A percentile compares a stretch with the other conserved stretches of the same genome.
phyloP scores from a whole-genome alignment of 768 basidiomycete genomes.

The Phlebiopsis flavidoalba region DNA sequence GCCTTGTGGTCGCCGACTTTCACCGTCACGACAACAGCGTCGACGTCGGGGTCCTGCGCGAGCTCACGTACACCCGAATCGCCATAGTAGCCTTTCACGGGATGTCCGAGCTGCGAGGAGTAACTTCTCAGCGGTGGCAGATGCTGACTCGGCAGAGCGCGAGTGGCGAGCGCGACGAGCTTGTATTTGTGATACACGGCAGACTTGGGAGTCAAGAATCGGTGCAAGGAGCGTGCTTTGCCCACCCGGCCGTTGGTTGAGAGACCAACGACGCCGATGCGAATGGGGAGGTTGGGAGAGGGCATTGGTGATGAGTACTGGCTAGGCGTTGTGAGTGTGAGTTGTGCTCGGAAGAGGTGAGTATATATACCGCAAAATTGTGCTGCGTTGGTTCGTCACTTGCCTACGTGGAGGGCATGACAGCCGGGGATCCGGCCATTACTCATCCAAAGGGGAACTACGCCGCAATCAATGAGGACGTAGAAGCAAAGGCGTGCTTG shows the following conservation, averaged over 20 bases:
- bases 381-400: neutral
- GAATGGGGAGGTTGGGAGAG: slow-evolving; percentile 20
- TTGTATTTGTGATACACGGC: slow-evolving; percentile 15
- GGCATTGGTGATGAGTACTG: neutral
- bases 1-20: slow-evolving; percentile 28
- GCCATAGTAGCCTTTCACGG: slow-evolving; percentile 32
- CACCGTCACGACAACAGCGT: slow-evolving; percentile 32
- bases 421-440: neutral
- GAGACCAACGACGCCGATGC: slow-evolving; percentile 22
- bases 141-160: slow-evolving; percentile 26
- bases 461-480: slow-evolving; percentile 20
- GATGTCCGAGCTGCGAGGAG: slow-evolving; percentile 17
- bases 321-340: neutral
- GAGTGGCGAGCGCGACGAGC: slow-evolving; percentile 32
- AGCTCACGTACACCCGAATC: slow-evolving; percentile 18
- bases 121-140: slow-evolving; percentile 29
- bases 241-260: neutral
- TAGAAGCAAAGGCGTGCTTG: slow-evolving; percentile 18
- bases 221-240: neutral
- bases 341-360: neutral
- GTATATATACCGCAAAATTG: neutral
- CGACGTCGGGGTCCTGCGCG: slow-evolving; percentile 32
- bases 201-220: neutral
- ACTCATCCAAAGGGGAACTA: neutral
- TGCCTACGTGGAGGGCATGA: neutral